Percentiles rank a stretch among this genome's conserved stretches.
These are phyloP conservation scores for Echria macrotheca DNA, from an alignment of 495 filamentous ascomycete genomes.

Conservation along the genomic window DNA sequence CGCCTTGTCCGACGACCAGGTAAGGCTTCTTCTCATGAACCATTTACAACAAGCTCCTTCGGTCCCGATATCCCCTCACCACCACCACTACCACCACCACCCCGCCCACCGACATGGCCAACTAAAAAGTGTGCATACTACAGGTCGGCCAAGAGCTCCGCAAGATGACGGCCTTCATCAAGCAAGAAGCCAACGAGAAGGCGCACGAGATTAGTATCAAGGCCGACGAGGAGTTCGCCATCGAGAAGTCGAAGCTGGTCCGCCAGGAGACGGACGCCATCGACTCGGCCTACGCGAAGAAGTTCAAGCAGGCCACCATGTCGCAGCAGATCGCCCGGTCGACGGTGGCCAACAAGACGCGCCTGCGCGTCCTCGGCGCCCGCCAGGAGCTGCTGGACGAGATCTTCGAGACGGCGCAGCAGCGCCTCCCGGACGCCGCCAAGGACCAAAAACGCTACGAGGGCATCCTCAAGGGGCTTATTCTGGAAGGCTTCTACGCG, in stretches of 20 bases:
- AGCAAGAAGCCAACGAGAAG: constrained; percentile 95
- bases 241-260: constrained; percentile 97
- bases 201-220: constrained; percentile 94
- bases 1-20: constrained; percentile 97
- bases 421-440: constrained; percentile 57
- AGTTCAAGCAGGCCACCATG: constrained; percentile 95
- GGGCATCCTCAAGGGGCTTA: constrained; percentile 64
- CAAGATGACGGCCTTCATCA: constrained; percentile 99
- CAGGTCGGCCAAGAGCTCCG: constrained; percentile 92
- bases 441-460: constrained; percentile 71
- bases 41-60: too few species aligned
- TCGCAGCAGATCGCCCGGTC: constrained; percentile 95
- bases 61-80: constrained; percentile 8
- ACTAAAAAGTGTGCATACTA: too few species aligned
- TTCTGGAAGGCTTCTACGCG: constrained; percentile 87
- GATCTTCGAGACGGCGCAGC: constrained; percentile 76
- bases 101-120: too few species aligned
- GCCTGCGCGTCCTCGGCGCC: constrained; percentile 76
- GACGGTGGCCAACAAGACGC: constrained; percentile 89
- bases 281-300: constrained; percentile 90
- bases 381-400: constrained; percentile 86
- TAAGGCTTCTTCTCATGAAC: too few species aligned
- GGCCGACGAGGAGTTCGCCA: constrained; percentile 96
- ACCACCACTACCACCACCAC: not conserved
- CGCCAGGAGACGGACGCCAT: constrained; percentile 89